Percentiles rank a stretch among this genome's conserved stretches.
These are phyloP conservation scores for Wickerhamiella brachini DNA, from an alignment of 805 yeast genomes.

Conservation along the genomic window DNA sequence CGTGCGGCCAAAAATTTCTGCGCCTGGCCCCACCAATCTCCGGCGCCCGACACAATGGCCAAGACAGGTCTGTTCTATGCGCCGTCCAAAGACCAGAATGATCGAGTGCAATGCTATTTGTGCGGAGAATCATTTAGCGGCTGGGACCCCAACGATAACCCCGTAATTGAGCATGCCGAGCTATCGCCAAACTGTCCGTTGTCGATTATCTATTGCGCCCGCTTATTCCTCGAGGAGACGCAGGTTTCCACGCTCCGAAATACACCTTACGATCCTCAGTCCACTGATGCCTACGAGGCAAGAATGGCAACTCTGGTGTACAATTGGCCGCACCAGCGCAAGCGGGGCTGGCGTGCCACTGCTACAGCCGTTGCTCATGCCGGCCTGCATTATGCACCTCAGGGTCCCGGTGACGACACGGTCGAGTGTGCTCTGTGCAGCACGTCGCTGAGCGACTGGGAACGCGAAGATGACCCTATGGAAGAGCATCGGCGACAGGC, in stretches of 20 bases:
- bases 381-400: conserved; percentile 53
- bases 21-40: conserved; percentile 18
- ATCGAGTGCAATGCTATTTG: conserved; percentile 43
- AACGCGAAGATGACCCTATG: conserved; percentile 45
- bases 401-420: conserved; percentile 35
- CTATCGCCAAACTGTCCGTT: conserved; percentile 26
- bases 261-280: conserved; percentile 13
- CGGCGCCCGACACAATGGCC: conserved; percentile 28
- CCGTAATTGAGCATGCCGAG: conserved; percentile 34
- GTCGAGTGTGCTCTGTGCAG: conserved; percentile 55
- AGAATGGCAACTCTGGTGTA: conserved; percentile 26
- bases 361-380: conserved; percentile 36
- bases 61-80: conserved; percentile 48
- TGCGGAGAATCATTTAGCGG: conserved; percentile 44
- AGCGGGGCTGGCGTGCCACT: conserved; percentile 29
- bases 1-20: conserved; percentile 11
- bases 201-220: conserved; percentile 19
- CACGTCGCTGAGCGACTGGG: conserved; percentile 60
- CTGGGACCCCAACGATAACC: conserved; percentile 43
- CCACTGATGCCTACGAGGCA: conserved; percentile 11
- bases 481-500: conserved; percentile 39
- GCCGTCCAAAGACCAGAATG: conserved; percentile 34
- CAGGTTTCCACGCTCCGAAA: conserved; percentile 5
- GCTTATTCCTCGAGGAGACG: conserved; percentile 7
- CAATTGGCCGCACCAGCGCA: conserved; percentile 35